Conservation (phyloP, 768 basidiomycete genomes). For the Pleurotus cornucopiae region DNA sequence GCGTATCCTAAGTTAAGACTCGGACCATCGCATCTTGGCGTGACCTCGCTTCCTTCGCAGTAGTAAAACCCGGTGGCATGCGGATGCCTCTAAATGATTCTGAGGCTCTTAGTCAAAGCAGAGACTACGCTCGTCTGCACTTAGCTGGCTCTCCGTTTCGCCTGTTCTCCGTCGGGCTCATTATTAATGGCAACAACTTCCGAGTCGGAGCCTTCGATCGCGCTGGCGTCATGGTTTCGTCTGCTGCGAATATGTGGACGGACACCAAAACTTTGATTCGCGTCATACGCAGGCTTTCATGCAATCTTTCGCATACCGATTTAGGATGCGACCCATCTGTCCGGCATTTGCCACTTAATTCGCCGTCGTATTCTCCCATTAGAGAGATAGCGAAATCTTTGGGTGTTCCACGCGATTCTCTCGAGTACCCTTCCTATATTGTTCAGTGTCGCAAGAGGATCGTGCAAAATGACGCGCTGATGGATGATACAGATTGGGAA, state of each 20-base stretch:
- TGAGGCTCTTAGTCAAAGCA: slow-evolving; percentile 14
- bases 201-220: slow-evolving; percentile 26
- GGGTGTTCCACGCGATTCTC: not conserved
- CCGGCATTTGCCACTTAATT: not conserved
- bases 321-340: slow-evolving; percentile 17
- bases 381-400: not conserved
- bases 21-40: too few species aligned
- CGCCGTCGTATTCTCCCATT: not conserved
- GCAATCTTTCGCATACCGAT: slow-evolving; percentile 13
- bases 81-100: not conserved
- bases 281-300: slow-evolving; percentile 19
- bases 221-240: slow-evolving; percentile 21
- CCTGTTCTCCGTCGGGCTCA: slow-evolving; percentile 22
- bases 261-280: slow-evolving; percentile 18
- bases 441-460: not conserved
- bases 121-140: slow-evolving; percentile 23
- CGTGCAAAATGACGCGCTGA: not conserved
- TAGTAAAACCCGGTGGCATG: too few species aligned
- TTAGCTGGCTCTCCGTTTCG: slow-evolving; percentile 23
- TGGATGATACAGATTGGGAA: not conserved
- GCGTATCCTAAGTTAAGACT: too few species aligned
- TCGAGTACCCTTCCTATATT: not conserved
- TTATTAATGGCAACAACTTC: slow-evolving; percentile 24
- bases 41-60: too few species aligned
- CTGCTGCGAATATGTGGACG: slow-evolving; percentile 17